A percentile compares a stretch with the other conserved stretches of the same genome.
Evolutionary conservation across 768 basidiomycete genomes (phyloP).

Genomic region (Jaapia argillacea): DNA sequence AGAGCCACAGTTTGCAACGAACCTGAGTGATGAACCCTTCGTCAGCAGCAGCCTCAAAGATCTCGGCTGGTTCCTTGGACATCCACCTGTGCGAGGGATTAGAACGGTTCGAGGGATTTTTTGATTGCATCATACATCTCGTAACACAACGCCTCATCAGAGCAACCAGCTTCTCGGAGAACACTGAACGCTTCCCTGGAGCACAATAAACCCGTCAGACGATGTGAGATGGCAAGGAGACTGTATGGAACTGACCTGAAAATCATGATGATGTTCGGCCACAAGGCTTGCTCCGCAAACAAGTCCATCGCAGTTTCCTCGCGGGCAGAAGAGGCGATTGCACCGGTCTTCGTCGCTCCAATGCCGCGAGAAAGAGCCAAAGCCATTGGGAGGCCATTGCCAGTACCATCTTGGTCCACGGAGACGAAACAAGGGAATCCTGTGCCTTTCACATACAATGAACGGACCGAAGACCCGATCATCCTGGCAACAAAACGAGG

Average conservation of each 20-base stretch:
- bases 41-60: conserved; percentile 58
- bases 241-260: conserved; percentile 29
- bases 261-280: conserved; percentile 58
- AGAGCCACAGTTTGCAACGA: conserved; percentile 6
- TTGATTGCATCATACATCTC: conserved; percentile 36
- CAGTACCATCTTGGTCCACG: conserved; percentile 51
- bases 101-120: not conserved
- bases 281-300: conserved; percentile 54
- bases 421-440: conserved; percentile 61
- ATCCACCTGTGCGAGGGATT: conserved; percentile 43
- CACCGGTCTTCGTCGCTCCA: conserved; percentile 53
- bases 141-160: conserved; percentile 56
- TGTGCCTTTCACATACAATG: conserved; percentile 45
- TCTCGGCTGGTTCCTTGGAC: conserved; percentile 63
- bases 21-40: conserved; percentile 54
- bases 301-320: conserved; percentile 61
- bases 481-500: conserved; percentile 27
- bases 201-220: not conserved
- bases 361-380: conserved; percentile 47
- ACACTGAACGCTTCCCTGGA: conserved; percentile 49
- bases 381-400: conserved; percentile 32
- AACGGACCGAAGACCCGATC: conserved; percentile 59
- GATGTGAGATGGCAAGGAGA: not conserved
- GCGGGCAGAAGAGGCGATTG: conserved; percentile 49
- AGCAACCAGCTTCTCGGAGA: conserved; percentile 54